phyloP scores from a whole-genome alignment of 2,329 filamentous ascomycete species.

The Aspergillus vadensis region DNA sequence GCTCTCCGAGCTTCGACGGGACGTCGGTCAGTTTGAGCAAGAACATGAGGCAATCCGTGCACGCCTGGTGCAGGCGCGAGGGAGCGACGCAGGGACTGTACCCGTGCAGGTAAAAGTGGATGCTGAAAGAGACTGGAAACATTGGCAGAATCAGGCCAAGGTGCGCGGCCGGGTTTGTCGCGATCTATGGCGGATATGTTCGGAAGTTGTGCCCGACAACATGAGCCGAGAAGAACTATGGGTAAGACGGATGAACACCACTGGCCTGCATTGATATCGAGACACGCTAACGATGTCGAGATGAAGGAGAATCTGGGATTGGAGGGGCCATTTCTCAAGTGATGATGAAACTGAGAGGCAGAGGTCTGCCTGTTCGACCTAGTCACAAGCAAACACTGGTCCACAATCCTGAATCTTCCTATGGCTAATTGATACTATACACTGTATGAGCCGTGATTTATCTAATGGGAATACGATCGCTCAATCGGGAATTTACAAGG shows the following conservation, averaged over 20 bases:
- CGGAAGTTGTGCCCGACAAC: constrained; percentile 50
- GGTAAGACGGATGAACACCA: constrained; percentile 33
- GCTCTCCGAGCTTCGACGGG: constrained; percentile 51
- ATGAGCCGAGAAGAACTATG: constrained; percentile 53
- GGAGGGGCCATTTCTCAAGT: constrained; percentile 35
- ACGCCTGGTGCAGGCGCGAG: constrained; percentile 45
- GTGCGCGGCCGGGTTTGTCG: constrained; percentile 52
- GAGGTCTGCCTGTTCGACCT: background rate
- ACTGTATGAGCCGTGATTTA: background rate
- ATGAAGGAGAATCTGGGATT: constrained; percentile 41
- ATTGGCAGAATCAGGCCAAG: constrained; percentile 44
- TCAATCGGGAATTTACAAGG: too few species aligned
- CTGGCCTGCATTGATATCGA: constrained; percentile 3
- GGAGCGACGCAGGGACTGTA: constrained; percentile 46
- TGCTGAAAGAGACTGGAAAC: constrained; percentile 50
- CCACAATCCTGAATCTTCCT: too few species aligned
- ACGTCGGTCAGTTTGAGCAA: constrained; percentile 46
- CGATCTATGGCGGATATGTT: constrained; percentile 55
- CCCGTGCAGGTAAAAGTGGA: constrained; percentile 51
- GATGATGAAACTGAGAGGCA: background rate
- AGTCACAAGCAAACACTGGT: background rate
- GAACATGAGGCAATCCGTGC: constrained; percentile 47
- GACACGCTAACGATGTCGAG: constrained; percentile 6
- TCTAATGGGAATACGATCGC: too few species aligned
- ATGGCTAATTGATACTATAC: background rate